Evolutionary conservation across 1,284 basidiomycete species (phyloP).

Genomic region (Malassezia furfur): DNA sequence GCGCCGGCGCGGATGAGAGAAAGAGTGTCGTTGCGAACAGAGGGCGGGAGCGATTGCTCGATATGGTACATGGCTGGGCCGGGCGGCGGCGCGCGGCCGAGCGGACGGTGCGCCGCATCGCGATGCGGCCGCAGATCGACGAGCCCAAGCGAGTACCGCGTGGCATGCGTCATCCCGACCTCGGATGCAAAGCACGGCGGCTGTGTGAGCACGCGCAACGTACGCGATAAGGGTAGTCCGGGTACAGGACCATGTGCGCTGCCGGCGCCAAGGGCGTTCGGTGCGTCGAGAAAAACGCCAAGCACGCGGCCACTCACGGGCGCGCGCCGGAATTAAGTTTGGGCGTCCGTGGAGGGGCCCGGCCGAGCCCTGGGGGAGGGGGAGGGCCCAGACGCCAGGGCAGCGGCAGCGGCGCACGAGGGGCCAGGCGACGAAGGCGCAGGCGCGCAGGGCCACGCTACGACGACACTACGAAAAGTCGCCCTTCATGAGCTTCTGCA

Average conservation of each 20-base stretch:
- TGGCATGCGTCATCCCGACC: neutral
- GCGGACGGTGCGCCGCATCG: neutral
- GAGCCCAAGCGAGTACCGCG: conserved; percentile 9
- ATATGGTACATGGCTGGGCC: conserved; percentile 1
- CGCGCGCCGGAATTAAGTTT: too few relatives aligned
- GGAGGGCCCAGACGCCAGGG: too few relatives aligned
- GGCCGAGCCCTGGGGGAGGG: too few relatives aligned
- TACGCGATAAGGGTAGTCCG: neutral
- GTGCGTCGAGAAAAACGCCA: too few relatives aligned
- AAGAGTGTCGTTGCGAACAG: neutral
- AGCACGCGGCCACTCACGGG: neutral
- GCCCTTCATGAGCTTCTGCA: conserved; percentile 31
- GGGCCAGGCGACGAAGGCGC: too few relatives aligned
- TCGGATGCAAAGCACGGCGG: neutral
- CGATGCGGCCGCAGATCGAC: neutral
- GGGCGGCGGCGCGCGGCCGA: neutral
- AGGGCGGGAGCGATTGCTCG: neutral
- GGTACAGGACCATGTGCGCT: conserved; percentile 3
- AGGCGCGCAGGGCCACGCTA: too few relatives aligned
- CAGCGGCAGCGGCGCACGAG: too few relatives aligned
- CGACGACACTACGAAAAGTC: neutral
- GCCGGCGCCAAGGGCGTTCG: neutral
- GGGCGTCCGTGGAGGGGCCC: neutral
- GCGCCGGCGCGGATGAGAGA: neutral
- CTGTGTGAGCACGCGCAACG: neutral